Evolutionary conservation across 305 asterid genomes (phyloP), one percentile per base, ranked within the genome.

Genomic region (Ilex paraguariensis): DNA sequence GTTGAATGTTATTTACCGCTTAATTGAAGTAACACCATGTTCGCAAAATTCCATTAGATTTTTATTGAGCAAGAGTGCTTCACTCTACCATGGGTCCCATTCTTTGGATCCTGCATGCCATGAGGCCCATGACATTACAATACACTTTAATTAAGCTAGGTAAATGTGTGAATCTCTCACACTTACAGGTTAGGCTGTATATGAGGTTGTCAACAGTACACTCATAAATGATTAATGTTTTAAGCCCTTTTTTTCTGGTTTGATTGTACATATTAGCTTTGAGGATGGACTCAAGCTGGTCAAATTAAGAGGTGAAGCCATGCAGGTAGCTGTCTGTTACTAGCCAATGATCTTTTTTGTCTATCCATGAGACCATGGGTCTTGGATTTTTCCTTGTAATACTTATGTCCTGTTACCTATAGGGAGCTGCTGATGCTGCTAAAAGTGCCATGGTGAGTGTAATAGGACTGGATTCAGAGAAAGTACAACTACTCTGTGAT

Each of bases 231-330:
- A 21, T 21, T 21, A 21, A 21, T 60, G 12, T 52, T 56, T 31
- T 66, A 15, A 51, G 46, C 32, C 55, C 53, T 13, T 49, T 13
- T 63, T 62, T 64, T 64, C 28, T 67, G 31, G 60, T 78, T 57
- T 60, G 61, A 59, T 66, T 56, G 66, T 42, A 33, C 39, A 42
- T 31, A 69, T 65, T 75, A 91, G 99, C 78, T 93, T 90, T 52
- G 99, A 94, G 80, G 97, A 94, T 78, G 99, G 99, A 70, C 87
- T 93, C 77, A 87, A 81, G 87, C 88, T 90, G 67, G 99, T 90
- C 74, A 94, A 88, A 82, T 71, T 90, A 62, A 81, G 99, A 80
- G 99, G 98, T 73, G 95, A 90, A 83, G 96, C 98, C 40, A 94
- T 90, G 99, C 97, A 94, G 95, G 98, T 89, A 75, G 59, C 46